Conservation (phyloP, 148 eudicot genomes). For the Silene latifolia region DNA sequence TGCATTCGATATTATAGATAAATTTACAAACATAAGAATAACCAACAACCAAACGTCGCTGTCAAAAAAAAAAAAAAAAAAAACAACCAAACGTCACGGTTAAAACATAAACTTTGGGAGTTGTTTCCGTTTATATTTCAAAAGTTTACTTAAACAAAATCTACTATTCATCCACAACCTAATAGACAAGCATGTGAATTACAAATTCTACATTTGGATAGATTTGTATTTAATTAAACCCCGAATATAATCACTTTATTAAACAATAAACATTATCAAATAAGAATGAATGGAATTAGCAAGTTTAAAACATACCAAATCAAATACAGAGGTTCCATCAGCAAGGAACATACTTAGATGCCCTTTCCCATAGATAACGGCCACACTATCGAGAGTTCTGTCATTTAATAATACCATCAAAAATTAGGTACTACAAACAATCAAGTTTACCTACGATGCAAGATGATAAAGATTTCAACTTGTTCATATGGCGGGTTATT, state of each 20-base stretch:
- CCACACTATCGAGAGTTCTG: constrained; percentile 65
- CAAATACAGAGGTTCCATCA: constrained; percentile 32
- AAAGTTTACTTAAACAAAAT: too few species aligned
- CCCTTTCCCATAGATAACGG: constrained; percentile 56
- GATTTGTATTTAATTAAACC: too few species aligned
- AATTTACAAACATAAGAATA: too few species aligned
- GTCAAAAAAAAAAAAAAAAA: too few species aligned
- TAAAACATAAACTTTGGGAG: too few species aligned
- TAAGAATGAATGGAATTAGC: background rate
- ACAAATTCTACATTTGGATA: too few species aligned
- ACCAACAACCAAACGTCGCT: too few species aligned
- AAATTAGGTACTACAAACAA: background rate
- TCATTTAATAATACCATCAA: background rate
- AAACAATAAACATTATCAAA: background rate
- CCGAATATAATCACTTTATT: too few species aligned
- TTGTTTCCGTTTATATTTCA: too few species aligned
- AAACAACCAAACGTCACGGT: too few species aligned
- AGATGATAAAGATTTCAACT: background rate
- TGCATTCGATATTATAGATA: constrained; percentile 23
- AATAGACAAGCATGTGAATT: background rate
- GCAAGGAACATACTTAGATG: constrained; percentile 40
- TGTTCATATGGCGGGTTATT: too few species aligned
- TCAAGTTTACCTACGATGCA: background rate
- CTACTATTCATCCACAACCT: background rate
- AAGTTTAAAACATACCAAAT: constrained; percentile 30